Evolutionary conservation across 176 grass and related monocot species (phyloP).

Genomic region (Dactylis glomerata): DNA sequence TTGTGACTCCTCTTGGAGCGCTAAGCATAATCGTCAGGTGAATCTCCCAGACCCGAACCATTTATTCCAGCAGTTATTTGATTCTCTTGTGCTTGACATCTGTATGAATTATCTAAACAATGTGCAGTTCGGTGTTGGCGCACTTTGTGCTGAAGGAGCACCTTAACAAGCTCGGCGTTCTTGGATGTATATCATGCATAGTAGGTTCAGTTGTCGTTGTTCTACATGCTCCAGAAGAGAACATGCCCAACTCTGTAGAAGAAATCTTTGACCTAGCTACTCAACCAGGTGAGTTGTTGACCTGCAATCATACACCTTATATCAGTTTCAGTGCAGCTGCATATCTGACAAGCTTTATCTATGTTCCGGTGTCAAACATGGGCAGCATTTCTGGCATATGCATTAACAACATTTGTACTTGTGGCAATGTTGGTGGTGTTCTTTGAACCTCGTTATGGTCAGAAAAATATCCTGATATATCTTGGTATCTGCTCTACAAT

Average conservation of each 20-base stretch:
- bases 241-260: conserved; percentile 64
- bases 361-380: conserved; percentile 14
- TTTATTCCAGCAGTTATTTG: background rate
- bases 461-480: conserved; percentile 92
- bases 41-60: background rate
- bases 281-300: conserved; percentile 53
- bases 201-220: conserved; percentile 92
- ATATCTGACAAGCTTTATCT: conserved; percentile 14
- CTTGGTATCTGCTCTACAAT: conserved; percentile 91
- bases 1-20: conserved; percentile 93
- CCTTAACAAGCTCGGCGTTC: conserved; percentile 67
- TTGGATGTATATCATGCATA: conserved; percentile 90
- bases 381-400: conserved; percentile 82
- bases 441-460: conserved; percentile 87
- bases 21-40: conserved; percentile 95
- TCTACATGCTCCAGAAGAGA: conserved; percentile 84
- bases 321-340: background rate
- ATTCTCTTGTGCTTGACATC: background rate
- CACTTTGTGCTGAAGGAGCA: conserved; percentile 88
- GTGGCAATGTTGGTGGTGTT: conserved; percentile 57
- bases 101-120: background rate
- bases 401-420: conserved; percentile 41
- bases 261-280: conserved; percentile 93
- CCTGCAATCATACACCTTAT: background rate
- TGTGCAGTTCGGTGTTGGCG: conserved; percentile 64